phyloP scores from a whole-genome alignment of 163 green algal genomes.

The Prototheca cutis region DNA sequence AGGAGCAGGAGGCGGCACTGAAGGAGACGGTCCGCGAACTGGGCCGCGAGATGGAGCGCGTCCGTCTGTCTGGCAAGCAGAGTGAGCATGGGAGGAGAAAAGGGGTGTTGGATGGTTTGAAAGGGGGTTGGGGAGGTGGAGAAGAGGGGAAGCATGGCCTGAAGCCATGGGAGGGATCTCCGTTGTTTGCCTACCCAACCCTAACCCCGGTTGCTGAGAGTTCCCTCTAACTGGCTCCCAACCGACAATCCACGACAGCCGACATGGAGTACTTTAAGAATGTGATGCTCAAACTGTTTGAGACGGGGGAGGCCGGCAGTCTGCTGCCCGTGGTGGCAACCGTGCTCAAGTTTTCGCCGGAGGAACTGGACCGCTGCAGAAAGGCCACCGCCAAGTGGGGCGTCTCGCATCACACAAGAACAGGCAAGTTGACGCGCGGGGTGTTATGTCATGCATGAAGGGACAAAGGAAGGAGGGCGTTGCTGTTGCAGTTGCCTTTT shows the following conservation, averaged over 20 bases:
- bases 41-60: constrained; percentile 32
- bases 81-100: no score
- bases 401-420: no score
- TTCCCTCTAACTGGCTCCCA: no score
- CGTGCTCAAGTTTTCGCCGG: constrained; percentile 21
- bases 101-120: no score
- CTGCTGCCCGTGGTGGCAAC: constrained; percentile 20
- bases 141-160: no score
- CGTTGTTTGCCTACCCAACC: no score
- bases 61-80: constrained; percentile 19
- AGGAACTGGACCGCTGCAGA: constrained; percentile 18
- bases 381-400: constrained; percentile 2
- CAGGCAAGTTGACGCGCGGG: no score
- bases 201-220: no score
- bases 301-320: constrained; percentile 27
- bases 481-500: no score
- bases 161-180: no score
- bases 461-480: no score
- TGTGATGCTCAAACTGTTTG: constrained; percentile 31
- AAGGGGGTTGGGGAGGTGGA: not conserved
- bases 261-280: constrained; percentile 41
- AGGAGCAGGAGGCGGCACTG: constrained; percentile 28
- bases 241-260: constrained; percentile 1
- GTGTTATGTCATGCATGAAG: no score
- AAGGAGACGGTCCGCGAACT: constrained; percentile 39